Evolutionary conservation across 2,329 filamentous ascomycete genomes (phyloP).

Genomic region (Trematosphaeria pertusa): DNA sequence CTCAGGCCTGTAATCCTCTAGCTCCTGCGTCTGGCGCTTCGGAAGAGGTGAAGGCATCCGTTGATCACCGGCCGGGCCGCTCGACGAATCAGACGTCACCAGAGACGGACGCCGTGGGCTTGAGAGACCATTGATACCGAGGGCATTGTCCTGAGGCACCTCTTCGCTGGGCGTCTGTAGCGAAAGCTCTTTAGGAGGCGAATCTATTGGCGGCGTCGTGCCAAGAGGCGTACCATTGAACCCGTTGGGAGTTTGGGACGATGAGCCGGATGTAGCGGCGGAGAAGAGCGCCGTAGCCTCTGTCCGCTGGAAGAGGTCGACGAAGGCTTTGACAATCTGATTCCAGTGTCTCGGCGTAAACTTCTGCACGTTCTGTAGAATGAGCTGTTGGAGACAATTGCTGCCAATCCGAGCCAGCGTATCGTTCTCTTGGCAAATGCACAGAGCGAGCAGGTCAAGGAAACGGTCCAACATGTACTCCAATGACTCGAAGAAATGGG

Average conservation of each 20-base stretch:
- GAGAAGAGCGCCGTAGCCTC: constrained; percentile 96
- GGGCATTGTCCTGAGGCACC: constrained; percentile 47
- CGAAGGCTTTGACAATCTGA: constrained; percentile 94
- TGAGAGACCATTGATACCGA: constrained; percentile 53
- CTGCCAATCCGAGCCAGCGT: constrained; percentile 97
- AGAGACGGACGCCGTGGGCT: constrained; percentile 37
- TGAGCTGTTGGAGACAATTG: constrained; percentile 96
- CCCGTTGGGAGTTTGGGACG: constrained; percentile 41
- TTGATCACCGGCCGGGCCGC: constrained; percentile 24
- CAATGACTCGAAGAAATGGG: constrained; percentile 94
- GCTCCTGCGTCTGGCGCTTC: constrained; percentile 51
- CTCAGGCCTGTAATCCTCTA: constrained; percentile 89
- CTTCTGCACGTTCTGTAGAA: constrained; percentile 94
- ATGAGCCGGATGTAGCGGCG: constrained; percentile 64
- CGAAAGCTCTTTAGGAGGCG: constrained; percentile 41
- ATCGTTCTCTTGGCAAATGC: constrained; percentile 99
- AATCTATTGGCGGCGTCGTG: constrained; percentile 52
- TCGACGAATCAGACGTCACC: constrained; percentile 36
- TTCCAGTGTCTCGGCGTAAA: constrained; percentile 88
- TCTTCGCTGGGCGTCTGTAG: constrained; percentile 40
- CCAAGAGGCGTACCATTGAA: constrained; percentile 54
- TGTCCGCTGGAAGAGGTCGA: constrained; percentile 91
- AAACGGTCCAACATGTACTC: constrained; percentile 99
- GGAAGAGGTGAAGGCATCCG: constrained; percentile 42
- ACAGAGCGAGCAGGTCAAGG: constrained; percentile 89